phyloP scores from a whole-genome alignment of 2,329 filamentous ascomycete genomes.

The Coniochaeta hoffmannii region DNA sequence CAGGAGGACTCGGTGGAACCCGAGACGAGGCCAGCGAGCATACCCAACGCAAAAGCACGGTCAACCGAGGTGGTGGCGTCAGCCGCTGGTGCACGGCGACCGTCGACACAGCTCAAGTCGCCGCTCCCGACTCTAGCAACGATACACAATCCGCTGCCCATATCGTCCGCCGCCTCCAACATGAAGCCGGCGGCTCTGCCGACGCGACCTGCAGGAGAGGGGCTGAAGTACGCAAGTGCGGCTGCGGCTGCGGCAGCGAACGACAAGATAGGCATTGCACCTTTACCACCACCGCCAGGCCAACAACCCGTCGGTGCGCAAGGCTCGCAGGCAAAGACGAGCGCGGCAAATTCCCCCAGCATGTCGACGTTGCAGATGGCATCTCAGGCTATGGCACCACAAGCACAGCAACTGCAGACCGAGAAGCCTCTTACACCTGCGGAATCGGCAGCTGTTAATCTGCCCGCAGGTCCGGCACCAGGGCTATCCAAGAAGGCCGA shows the following conservation, averaged over 20 bases:
- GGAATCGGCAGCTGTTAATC: not conserved
- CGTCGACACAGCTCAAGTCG: conserved; percentile 89
- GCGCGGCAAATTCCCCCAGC: conserved; percentile 48
- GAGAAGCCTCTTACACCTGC: conserved; percentile 14
- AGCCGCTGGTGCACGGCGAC: conserved; percentile 50
- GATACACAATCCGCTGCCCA: conserved; percentile 65
- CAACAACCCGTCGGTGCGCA: conserved; percentile 15
- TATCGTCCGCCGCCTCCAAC: conserved; percentile 45
- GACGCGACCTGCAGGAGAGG: conserved; percentile 77
- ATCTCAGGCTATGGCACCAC: conserved; percentile 14
- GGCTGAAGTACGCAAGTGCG: conserved; percentile 92
- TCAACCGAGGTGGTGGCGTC: conserved; percentile 50
- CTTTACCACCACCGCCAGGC: conserved; percentile 82
- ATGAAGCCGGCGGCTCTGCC: conserved; percentile 95
- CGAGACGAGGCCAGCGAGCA: conserved; percentile 38
- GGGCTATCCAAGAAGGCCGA: conserved; percentile 19
- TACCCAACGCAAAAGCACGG: conserved; percentile 45
- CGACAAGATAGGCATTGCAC: conserved; percentile 84
- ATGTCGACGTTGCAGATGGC: conserved; percentile 39
- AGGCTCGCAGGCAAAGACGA: conserved; percentile 44
- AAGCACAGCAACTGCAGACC: conserved; percentile 22
- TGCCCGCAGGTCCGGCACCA: conserved; percentile 4
- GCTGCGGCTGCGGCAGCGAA: conserved; percentile 87
- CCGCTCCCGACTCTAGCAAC: conserved; percentile 89
- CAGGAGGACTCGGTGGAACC: conserved; percentile 68